Evolutionary conservation across 805 yeast genomes (phyloP), one percentile per base, ranked within the genome.

Genomic region (Lipomyces yamadae): DNA sequence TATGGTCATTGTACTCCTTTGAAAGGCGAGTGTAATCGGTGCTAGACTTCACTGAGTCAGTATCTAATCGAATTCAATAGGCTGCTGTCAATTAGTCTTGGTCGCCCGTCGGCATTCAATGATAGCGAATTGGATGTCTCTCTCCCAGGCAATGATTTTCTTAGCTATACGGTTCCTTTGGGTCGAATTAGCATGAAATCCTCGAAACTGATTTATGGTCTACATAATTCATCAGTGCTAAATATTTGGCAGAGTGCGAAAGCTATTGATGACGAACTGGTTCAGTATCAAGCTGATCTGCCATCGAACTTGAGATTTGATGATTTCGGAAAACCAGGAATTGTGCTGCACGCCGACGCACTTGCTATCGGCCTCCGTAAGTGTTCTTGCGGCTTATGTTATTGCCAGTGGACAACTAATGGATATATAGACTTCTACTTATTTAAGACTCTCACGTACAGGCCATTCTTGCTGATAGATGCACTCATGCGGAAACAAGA

Each of bases 61-160:
- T 11, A 18, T 24, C 39, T 34, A 32, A 59, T 18, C 33, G 15
- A 10, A 4, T 10, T 35, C 39, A n/a, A 24, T 34, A 58, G 58
- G 24, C 48, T 67, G 5, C 34, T 67, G 29, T 58, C 66, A 3
- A 62, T 65, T 7, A 35, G 56, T n/a, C 39, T 67, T 4, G 69
- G 70, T 5, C 63, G 70, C 4, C 70, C 70, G n/a, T 67, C 70
- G 1, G 70, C 68, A 4, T 67, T 67, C 54, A 61, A 58, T 42
- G 68, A 64, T 39, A 54, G 56, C 58, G 68, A 64, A 18, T 60
- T 67, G 11, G 67, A 64, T 35, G 62, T 67, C 37, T 30, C 66
- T 1, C 53, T 64, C 11, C 66, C 70, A 13, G 60, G 65, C 13
- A 39, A 57, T n/a, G 71, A 66, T 11, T 68, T 68, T 37, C 56